phyloP scores from a whole-genome alignment of 768 basidiomycete species.

The Amanita molliuscula region DNA sequence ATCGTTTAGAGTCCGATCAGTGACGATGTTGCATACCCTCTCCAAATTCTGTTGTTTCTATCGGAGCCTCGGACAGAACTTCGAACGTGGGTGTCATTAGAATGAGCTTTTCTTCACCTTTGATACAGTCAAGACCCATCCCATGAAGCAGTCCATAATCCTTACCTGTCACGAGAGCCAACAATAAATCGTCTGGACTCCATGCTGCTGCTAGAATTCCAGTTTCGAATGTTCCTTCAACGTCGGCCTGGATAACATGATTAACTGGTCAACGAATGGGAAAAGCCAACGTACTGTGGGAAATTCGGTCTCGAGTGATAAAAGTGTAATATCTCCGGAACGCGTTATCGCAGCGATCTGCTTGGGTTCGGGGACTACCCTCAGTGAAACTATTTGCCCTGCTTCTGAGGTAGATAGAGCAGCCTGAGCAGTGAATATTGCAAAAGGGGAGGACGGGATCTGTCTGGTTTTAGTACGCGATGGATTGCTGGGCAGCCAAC shows the following conservation, averaged over 20 bases:
- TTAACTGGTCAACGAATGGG: background rate
- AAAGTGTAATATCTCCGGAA: slow-evolving; percentile 74
- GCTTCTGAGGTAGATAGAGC: slow-evolving; percentile 15
- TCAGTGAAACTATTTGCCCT: slow-evolving; percentile 50
- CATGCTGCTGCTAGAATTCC: slow-evolving; percentile 78
- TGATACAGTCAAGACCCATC: background rate
- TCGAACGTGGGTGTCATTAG: slow-evolving; percentile 88
- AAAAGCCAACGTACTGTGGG: slow-evolving; percentile 22
- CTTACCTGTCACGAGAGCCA: slow-evolving; percentile 73
- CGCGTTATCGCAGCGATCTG: slow-evolving; percentile 56
- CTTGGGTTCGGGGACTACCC: slow-evolving; percentile 63
- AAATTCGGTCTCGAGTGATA: slow-evolving; percentile 25
- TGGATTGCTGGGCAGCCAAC: background rate
- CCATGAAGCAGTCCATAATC: background rate
- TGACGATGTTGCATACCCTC: slow-evolving; percentile 41
- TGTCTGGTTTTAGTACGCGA: background rate
- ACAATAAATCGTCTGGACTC: slow-evolving; percentile 87
- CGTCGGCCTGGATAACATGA: slow-evolving; percentile 42
- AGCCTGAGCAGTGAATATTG: slow-evolving; percentile 27
- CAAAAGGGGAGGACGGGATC: slow-evolving; percentile 17
- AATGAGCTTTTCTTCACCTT: slow-evolving; percentile 71
- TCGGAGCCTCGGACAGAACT: slow-evolving; percentile 66
- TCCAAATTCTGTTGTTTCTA: slow-evolving; percentile 74
- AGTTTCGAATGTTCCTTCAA: slow-evolving; percentile 80
- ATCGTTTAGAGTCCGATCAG: slow-evolving; percentile 7